Evolutionary conservation across 768 basidiomycete species (phyloP), one percentile per base, ranked within the genome.

Genomic region (Boletus reticuloceps): DNA sequence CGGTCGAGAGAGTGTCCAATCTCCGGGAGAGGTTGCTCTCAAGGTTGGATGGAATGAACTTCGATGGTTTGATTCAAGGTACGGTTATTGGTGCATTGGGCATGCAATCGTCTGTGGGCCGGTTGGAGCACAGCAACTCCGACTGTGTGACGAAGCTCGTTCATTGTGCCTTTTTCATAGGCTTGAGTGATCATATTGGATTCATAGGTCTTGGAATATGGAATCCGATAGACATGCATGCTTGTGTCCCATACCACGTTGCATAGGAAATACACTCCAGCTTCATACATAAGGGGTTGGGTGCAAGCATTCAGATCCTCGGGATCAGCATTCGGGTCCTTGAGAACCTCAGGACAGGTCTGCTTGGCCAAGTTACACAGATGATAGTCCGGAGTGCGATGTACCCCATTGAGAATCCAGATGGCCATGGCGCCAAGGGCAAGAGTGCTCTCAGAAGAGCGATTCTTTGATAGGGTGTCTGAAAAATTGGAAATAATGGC

Each of bases 211-310:
- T 38, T 41, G 14, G 25, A 8, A 1, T 13, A 51, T 1, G 55
- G 55, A 2, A 56, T 47, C 0, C 51, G 14, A 20, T 17, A 38
- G 19, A 14, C 14, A 6, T 36, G 2, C 11, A 20, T 36, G 4
- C 1, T 8, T 0, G 25, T 14, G 5, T 22, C 22, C 22, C 22
- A 22, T 22, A 40, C 29, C 6, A 58, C 17, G 5, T 58, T 32
- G 6, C 56, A 58, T 0, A 59, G 0, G 11, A 59, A 59, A 25
- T 59, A 59, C 0, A 39, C 14, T 0, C 58, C 55, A 9, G 51
- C 55, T 1, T 56, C 48, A 47, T 50, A 53, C 58, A 59, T 59
- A 1, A 59, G 42, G 0, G 58, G 55, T 0, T 4, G 4, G 1
- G 43, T 47, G 7, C 19, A 0, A 0, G 44, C 43, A 29, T 56